Evolutionary conservation across 2,329 filamentous ascomycete species (phyloP).

Genomic region (Fusarium sp.): DNA sequence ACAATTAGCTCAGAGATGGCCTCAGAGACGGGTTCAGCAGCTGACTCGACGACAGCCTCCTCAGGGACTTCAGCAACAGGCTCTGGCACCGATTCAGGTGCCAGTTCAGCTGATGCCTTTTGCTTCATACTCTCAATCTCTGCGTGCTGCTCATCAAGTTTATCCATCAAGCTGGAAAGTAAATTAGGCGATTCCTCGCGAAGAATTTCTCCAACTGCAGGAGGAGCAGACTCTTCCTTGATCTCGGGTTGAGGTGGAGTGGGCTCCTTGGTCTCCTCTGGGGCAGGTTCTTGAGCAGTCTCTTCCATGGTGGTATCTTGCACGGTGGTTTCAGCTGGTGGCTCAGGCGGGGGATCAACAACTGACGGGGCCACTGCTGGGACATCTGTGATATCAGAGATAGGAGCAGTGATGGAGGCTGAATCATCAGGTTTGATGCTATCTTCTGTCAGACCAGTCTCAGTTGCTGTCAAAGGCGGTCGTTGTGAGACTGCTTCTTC

Average conservation of each 20-base stretch:
- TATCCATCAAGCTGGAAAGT: conserved; percentile 59
- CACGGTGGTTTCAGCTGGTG: conserved; percentile 31
- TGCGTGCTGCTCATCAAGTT: conserved; percentile 55
- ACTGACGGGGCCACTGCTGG: conserved; percentile 44
- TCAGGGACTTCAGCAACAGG: not conserved
- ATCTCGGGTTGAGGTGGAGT: conserved; percentile 34
- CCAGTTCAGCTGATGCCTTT: not conserved
- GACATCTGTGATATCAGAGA: conserved; percentile 47
- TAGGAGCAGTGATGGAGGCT: conserved; percentile 48
- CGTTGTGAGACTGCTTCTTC: conserved; percentile 34
- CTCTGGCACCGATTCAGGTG: conserved; percentile 5
- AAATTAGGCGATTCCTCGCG: conserved; percentile 50
- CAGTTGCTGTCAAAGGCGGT: conserved; percentile 43
- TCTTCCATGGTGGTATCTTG: conserved; percentile 4
- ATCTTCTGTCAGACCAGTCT: conserved; percentile 54
- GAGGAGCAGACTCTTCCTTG: conserved; percentile 43
- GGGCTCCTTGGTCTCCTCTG: conserved; percentile 34
- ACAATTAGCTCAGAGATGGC: not conserved
- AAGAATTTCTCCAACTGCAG: conserved; percentile 48
- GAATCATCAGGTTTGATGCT: conserved; percentile 55
- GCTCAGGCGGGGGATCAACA: conserved; percentile 24
- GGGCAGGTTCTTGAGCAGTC: not conserved
- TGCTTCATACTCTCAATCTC: conserved; percentile 12
- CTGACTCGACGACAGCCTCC: not conserved
- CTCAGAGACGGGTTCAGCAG: not conserved